phyloP scores from a whole-genome alignment of 2,329 filamentous ascomycete species.

The Sporothrix brasiliensis region DNA sequence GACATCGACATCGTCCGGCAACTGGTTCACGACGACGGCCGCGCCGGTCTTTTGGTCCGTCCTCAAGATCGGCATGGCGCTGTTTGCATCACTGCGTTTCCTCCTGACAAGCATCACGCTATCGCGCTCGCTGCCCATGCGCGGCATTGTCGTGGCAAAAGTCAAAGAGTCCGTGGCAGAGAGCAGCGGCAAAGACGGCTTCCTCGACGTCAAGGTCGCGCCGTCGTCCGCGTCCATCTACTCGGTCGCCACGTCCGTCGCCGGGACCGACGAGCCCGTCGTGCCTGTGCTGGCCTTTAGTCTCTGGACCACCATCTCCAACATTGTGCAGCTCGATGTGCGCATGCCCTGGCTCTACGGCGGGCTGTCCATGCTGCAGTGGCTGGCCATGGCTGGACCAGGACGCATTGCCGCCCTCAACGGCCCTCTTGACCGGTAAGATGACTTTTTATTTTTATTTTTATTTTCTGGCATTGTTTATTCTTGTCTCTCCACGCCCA shows the following conservation, averaged over 20 bases:
- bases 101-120: conserved; percentile 65
- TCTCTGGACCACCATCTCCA: conserved; percentile 72
- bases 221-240: conserved; percentile 26
- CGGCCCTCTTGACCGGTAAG: conserved; percentile 89
- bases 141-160: conserved; percentile 43
- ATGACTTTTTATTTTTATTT: conserved; percentile 33
- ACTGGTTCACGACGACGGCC: conserved; percentile 35
- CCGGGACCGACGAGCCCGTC: conserved; percentile 40
- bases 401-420: conserved; percentile 74
- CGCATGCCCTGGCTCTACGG: conserved; percentile 93
- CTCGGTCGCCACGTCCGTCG: conserved; percentile 19
- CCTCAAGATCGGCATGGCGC: conserved; percentile 58
- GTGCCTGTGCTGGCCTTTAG: conserved; percentile 73
- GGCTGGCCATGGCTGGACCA: conserved; percentile 71
- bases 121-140: conserved; percentile 66
- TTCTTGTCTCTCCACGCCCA: neutral
- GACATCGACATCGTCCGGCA: too few relatives aligned
- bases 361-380: conserved; percentile 73
- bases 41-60: conserved; percentile 58
- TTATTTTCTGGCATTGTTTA: conserved; percentile 32
- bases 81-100: conserved; percentile 67
- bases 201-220: conserved; percentile 20
- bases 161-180: conserved; percentile 35
- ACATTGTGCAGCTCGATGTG: conserved; percentile 70
- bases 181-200: conserved; percentile 32